Base-by-base conservation (phyloP, 768 basidiomycete species). In the Mycena amicta region DNA sequence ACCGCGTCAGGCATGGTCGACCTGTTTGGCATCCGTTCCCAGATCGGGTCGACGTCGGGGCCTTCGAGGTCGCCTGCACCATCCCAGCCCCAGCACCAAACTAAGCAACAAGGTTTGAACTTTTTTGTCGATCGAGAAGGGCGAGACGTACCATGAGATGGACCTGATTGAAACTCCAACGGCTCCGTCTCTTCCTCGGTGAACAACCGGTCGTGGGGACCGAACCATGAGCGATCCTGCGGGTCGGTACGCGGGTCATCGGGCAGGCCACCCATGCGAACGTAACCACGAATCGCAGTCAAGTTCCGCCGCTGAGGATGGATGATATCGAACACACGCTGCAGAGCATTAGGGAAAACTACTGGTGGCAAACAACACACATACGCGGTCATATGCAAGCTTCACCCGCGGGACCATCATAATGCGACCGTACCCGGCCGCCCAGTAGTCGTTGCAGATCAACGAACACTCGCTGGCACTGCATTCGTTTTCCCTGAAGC, bases 21-120 rank as follows among this genome's bases (percentile, higher is more conserved):
- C 68, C 79, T 86, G 61, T 89, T 83, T 3, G 90, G 76, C 87
- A 90, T 89, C 30, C 72, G 69, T 72, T 98, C 96, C 96, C 96
- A 99, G 53, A 99, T 90, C 5, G 96, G 96, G 66, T 98, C 96
- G 5, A 99, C 93, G 68, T 98, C 95, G 0, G 96, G 96, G 41
- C 95, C 96, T 63, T 98, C 96, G 23, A 99, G 83, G 69, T 99
- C 96, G 20, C 96, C 96, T 3, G 96, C 96, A 15, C 96, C 96
- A 67, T 99, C 96, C 96, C 96, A 99, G 20, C 96, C 96, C 96
- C 96, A 98, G 70, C 96, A 98, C 96, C 96, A 98, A 13, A 98
- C 96, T 97, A 67, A 39, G 49, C 60, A 31, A 11, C 31, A 49
- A 56, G 20, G 28, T 23, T 13, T 27, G 15, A 53, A 23, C 23